A percentile compares a stretch with the other conserved stretches of the same genome.
Conservation (phyloP, 2,329 filamentous ascomycete genomes). For the Sporothrix euskadiensis region DNA sequence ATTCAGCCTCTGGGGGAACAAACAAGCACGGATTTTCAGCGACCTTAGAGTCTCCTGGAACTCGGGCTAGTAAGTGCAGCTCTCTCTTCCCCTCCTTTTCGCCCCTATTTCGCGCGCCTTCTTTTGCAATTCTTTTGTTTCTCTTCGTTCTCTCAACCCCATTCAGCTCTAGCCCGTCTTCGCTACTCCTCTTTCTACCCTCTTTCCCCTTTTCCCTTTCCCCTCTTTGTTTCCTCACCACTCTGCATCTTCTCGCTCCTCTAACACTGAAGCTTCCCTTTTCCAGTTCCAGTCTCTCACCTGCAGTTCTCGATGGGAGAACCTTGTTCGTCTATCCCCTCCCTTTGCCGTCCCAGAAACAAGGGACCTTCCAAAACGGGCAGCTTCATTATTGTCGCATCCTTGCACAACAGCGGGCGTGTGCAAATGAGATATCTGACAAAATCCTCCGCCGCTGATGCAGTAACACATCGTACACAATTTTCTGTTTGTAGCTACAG, state of each 20-base stretch:
- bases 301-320: not conserved
- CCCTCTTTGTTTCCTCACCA: not conserved
- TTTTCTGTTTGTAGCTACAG: not conserved
- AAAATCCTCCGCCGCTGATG: conserved; percentile 13
- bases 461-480: not conserved
- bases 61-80: not conserved
- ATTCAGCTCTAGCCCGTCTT: not conserved
- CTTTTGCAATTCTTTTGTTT: not conserved
- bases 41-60: conserved; percentile 1
- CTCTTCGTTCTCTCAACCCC: conserved; percentile 2
- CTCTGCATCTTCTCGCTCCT: not conserved
- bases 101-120: not conserved
- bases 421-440: not conserved
- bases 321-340: not conserved
- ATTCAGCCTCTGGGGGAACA: not conserved
- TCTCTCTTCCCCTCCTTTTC: conserved; percentile 4
- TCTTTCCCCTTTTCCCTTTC: not conserved
- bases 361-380: conserved; percentile 3
- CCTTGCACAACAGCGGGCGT: conserved; percentile 1
- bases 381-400: not conserved
- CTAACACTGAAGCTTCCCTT: not conserved
- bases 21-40: not conserved
- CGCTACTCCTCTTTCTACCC: not conserved
- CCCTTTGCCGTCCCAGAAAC: conserved; percentile 7
- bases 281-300: not conserved